Evolutionary conservation across 768 basidiomycete species (phyloP).

Genomic region (Glaciozyma antarctica): DNA sequence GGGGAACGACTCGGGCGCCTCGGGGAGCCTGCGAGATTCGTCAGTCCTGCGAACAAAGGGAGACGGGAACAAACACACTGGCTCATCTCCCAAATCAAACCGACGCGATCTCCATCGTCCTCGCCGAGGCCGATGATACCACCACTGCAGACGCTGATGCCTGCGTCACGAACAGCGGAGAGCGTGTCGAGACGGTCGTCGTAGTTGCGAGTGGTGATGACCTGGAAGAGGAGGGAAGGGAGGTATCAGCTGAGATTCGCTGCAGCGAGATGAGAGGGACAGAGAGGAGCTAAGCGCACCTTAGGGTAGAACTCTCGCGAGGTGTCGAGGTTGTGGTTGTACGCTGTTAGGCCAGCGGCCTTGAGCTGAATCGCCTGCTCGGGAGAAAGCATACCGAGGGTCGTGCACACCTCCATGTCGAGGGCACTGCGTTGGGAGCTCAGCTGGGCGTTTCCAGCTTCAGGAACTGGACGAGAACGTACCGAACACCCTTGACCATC

Average conservation of each 20-base stretch:
- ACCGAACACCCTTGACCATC: constrained; percentile 60
- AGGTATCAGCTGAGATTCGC: not conserved
- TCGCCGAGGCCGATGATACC: constrained; percentile 94
- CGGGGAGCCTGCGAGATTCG: constrained; percentile 59
- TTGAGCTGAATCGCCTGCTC: constrained; percentile 87
- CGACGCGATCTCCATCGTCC: constrained; percentile 76
- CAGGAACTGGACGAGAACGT: not conserved
- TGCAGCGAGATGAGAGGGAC: not conserved
- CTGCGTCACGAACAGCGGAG: constrained; percentile 78
- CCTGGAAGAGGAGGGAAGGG: constrained; percentile 45
- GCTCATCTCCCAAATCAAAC: constrained; percentile 85
- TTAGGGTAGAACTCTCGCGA: constrained; percentile 92
- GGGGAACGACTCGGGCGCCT: constrained; percentile 97
- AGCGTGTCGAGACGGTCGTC: constrained; percentile 89
- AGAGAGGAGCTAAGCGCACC: constrained; percentile 42
- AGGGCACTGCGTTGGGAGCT: constrained; percentile 52
- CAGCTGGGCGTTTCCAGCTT: not conserved
- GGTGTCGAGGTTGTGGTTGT: constrained; percentile 98
- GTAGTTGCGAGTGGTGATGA: constrained; percentile 88
- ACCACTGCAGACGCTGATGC: constrained; percentile 93
- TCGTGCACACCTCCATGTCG: constrained; percentile 99
- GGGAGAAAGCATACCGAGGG: constrained; percentile 89
- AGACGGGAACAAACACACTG: constrained; percentile 49
- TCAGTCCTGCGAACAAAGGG: not conserved
- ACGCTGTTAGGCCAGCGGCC: constrained; percentile 90